Evolutionary conservation across 106 monocot genomes (phyloP).

Genomic region (Xerophyta viscosa): DNA sequence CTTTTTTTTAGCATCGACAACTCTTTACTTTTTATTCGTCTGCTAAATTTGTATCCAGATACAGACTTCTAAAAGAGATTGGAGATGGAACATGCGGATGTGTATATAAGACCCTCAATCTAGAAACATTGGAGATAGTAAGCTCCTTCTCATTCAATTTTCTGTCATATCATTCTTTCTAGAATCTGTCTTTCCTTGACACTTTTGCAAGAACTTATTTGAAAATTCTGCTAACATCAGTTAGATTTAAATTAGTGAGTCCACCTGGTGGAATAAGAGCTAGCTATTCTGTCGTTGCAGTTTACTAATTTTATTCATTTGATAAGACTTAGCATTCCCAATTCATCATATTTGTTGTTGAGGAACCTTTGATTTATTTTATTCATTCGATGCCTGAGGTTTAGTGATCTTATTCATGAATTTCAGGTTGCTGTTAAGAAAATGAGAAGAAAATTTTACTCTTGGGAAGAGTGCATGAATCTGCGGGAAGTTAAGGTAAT

Average conservation of each 20-base stretch:
- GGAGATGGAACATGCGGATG: slow-evolving; percentile 89
- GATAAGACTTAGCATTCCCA: too few species aligned
- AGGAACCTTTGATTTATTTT: too few species aligned
- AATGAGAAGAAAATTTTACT: slow-evolving; percentile 3
- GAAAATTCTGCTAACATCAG: too few species aligned
- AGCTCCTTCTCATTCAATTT: slow-evolving; percentile 3
- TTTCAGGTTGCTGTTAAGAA: slow-evolving; percentile 55
- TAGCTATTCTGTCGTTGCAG: too few species aligned
- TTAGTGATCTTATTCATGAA: neutral
- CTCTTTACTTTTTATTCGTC: slow-evolving; percentile 1
- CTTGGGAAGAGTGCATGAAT: neutral
- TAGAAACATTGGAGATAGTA: slow-evolving; percentile 64
- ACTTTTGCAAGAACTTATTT: too few species aligned
- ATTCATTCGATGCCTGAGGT: too few species aligned
- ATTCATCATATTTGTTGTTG: too few species aligned
- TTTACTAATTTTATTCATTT: too few species aligned
- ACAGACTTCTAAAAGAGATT: slow-evolving; percentile 56
- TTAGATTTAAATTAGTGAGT: too few species aligned
- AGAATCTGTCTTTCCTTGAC: neutral
- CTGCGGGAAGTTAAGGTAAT: neutral
- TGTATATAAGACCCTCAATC: slow-evolving; percentile 67
- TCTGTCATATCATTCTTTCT: too few species aligned
- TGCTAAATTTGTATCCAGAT: slow-evolving; percentile 32
- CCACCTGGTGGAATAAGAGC: too few species aligned
- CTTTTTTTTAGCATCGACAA: neutral